Percentiles rank a stretch among this genome's conserved stretches.
These are phyloP conservation scores for Phytophthora kernoviae DNA, from an alignment of 352 stramenopile genomes.

Conservation along the genomic window DNA sequence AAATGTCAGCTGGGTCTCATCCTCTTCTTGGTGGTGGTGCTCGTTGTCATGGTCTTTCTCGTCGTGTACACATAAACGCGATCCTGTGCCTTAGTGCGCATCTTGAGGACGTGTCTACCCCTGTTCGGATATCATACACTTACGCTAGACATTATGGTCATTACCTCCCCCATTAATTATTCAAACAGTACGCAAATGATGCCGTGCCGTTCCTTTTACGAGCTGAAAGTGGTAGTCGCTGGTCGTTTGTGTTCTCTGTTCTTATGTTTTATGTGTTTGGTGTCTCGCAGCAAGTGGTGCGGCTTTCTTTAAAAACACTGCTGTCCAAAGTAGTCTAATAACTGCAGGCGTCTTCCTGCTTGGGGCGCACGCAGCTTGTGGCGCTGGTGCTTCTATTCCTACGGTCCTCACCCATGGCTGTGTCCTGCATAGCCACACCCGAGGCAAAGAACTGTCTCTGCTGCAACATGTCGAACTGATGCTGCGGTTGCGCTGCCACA, in stretches of 20 bases:
- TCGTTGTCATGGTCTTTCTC: constrained; percentile 80
- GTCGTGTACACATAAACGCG: constrained; percentile 79
- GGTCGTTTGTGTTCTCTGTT: constrained; percentile 26
- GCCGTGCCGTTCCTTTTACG: constrained; percentile 3
- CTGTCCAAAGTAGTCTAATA: constrained; percentile 31
- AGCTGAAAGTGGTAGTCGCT: constrained; percentile 11
- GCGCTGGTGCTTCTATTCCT: constrained; percentile 34
- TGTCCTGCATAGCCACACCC: constrained; percentile 28
- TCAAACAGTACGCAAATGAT: constrained; percentile 23
- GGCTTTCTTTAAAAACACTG: constrained; percentile 4
- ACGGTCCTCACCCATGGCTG: constrained; percentile 20
- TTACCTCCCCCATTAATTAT: constrained; percentile 25
- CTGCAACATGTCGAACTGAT: constrained; percentile 37
- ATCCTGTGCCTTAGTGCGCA: constrained; percentile 1
- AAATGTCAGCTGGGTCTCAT: constrained; percentile 82
- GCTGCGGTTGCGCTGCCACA: constrained; percentile 35
- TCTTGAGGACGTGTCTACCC: background rate
- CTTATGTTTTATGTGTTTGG: constrained; percentile 22
- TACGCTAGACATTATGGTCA: constrained; percentile 21
- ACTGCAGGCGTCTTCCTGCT: constrained; percentile 45
- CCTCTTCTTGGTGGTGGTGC: constrained; percentile 66
- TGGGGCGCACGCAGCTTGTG: constrained; percentile 32
- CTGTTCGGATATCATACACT: constrained; percentile 2
- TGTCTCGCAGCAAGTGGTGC: constrained; percentile 19
- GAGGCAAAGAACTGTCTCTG: constrained; percentile 26